phyloP scores from a whole-genome alignment of 805 yeast genomes.

The Metschnikowia noctiluminum region DNA sequence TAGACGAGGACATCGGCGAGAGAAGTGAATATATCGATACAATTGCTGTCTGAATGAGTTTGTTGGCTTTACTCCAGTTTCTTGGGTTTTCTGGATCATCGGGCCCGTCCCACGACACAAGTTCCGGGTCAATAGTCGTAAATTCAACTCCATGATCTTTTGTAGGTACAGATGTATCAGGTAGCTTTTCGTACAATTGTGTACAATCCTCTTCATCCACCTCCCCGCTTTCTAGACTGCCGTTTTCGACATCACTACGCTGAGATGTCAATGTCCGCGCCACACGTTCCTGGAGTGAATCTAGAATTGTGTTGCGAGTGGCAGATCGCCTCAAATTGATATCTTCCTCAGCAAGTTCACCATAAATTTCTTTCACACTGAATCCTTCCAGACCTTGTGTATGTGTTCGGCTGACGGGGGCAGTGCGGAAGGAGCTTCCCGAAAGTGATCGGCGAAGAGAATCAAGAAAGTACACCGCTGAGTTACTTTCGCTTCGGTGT shows the following conservation, averaged over 20 bases:
- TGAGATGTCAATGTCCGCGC: slow-evolving; percentile 13
- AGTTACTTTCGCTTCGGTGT: not conserved
- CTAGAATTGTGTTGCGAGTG: slow-evolving; percentile 44
- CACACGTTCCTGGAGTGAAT: slow-evolving; percentile 30
- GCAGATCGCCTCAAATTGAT: slow-evolving; percentile 41
- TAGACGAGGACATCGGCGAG: slow-evolving; percentile 61
- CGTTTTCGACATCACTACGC: slow-evolving; percentile 21
- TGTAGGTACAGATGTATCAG: slow-evolving; percentile 33
- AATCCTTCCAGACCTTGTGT: slow-evolving; percentile 18
- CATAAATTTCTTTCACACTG: slow-evolving; percentile 40
- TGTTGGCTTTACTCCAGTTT: slow-evolving; percentile 49
- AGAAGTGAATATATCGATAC: slow-evolving; percentile 55
- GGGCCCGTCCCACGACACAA: slow-evolving; percentile 64
- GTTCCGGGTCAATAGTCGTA: slow-evolving; percentile 55
- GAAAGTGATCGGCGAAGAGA: slow-evolving; percentile 11
- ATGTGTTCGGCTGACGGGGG: slow-evolving; percentile 2
- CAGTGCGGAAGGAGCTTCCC: slow-evolving; percentile 6
- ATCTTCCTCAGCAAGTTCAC: slow-evolving; percentile 32
- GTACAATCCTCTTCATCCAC: not conserved
- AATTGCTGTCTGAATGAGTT: slow-evolving; percentile 42
- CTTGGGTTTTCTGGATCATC: slow-evolving; percentile 63
- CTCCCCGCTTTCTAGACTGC: slow-evolving; percentile 1
- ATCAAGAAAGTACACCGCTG: not conserved
- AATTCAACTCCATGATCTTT: slow-evolving; percentile 52
- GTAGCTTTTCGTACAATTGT: slow-evolving; percentile 13